Evolutionary conservation across 306 rosid genomes (phyloP), one percentile per base, ranked within the genome.

Genomic region (Astragalus membranaceus): DNA sequence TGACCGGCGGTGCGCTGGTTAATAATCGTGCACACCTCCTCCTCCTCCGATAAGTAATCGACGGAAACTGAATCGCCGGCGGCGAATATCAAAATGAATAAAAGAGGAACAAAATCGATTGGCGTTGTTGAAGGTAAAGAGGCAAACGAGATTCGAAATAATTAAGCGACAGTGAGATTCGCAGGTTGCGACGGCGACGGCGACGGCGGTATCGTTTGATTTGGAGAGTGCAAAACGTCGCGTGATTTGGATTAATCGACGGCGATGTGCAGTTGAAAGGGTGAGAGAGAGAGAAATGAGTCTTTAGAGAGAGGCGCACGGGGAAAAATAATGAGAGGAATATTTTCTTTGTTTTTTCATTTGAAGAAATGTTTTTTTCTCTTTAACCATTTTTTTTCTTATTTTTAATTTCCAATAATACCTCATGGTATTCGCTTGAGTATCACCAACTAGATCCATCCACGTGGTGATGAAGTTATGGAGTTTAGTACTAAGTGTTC

Each of bases 61-160:
- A 81, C 88, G 85, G 88, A 12, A 43, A 75, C 54, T 11, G 58
- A 80, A 66, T 79, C 87, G 79, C 84, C 87, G 82, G 80, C 78
- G 66, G 42, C 36, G 43, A 51, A 68, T 64, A 70, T 13, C 48
- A 43, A 68, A 13, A 13, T 7, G n/a, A 15, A 11, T 7, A 47
- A n/a, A 69, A 70, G 12, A 43, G 63, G 60, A 77, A 51, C 7
- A 11, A 58, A 64, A 71, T 60, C 75, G 75, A 54, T 26, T 51
- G 71, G 12, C 4, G 46, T 30, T 30, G 35, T 10, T 16, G 3
- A 11, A 75, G 71, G 82, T 60, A 20, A 37, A 67, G 68, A 52
- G 32, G 1, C 1, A 8, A 14, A 59, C 26, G 69, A 73, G 74
- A 78, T 67, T 66, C 15, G 13, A 41, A 78, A 56, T 51, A 64